Conservation (phyloP, 2,329 filamentous ascomycete genomes). For the Phialophora tarda region DNA sequence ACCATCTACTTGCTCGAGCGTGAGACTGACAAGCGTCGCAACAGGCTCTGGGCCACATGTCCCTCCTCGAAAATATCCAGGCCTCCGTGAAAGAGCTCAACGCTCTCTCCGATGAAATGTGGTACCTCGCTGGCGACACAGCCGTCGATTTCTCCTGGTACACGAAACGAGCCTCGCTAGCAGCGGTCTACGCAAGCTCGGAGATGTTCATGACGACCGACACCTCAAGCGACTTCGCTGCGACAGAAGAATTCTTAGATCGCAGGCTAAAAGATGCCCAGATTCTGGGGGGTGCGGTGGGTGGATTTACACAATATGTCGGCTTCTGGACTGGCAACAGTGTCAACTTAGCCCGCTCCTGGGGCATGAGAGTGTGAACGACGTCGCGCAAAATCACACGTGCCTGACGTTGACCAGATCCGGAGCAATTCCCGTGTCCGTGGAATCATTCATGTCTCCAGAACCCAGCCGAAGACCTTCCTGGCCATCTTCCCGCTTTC, state of each 20-base stretch:
- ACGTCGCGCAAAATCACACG: neutral
- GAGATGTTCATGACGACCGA: conserved; percentile 97
- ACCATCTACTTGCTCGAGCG: conserved; percentile 25
- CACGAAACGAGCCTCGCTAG: conserved; percentile 67
- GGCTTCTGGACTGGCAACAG: conserved; percentile 78
- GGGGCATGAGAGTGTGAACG: conserved; percentile 75
- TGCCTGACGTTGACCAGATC: neutral
- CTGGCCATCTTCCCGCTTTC: neutral
- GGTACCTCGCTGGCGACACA: conserved; percentile 80
- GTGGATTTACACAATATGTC: conserved; percentile 74
- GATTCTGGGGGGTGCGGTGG: conserved; percentile 65
- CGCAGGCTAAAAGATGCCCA: conserved; percentile 74
- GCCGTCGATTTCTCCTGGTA: conserved; percentile 91
- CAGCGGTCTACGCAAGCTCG: conserved; percentile 73
- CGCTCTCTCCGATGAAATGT: conserved; percentile 87
- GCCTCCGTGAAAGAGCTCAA: conserved; percentile 79
- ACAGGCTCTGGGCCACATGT: conserved; percentile 88
- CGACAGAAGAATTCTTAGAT: conserved; percentile 80
- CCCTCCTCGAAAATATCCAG: conserved; percentile 77
- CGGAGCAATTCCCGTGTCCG: neutral
- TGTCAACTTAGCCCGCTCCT: conserved; percentile 84
- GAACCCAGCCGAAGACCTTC: neutral
- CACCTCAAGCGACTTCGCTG: conserved; percentile 70
- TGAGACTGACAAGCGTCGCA: conserved; percentile 23
- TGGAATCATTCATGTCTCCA: neutral